Conservation (phyloP, 2,329 filamentous ascomycete genomes). For the Blastomyces gilchristii region DNA sequence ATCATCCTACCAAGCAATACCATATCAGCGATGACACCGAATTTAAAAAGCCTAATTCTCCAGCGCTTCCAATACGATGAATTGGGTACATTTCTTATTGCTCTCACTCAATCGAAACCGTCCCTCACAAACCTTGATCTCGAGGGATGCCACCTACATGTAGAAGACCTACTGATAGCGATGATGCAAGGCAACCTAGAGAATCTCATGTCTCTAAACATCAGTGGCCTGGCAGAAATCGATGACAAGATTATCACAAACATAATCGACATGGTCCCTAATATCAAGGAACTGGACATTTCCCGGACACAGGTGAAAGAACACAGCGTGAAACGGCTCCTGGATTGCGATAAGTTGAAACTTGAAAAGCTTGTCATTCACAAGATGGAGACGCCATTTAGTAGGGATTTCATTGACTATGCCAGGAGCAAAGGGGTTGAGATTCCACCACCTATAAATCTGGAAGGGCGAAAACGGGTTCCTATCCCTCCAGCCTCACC, state of each 20-base stretch:
- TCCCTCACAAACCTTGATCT: conserved; percentile 22
- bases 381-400: conserved; percentile 5
- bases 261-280: conserved; percentile 19
- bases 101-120: conserved; percentile 14
- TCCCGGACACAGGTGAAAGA: conserved; percentile 29
- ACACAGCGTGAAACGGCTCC: conserved; percentile 25
- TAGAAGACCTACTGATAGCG: conserved; percentile 13
- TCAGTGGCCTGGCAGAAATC: conserved; percentile 21
- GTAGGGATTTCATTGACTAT: conserved; percentile 14
- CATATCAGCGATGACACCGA: conserved; percentile 17
- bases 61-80: not conserved
- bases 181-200: conserved; percentile 14
- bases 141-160: conserved; percentile 21
- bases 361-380: conserved; percentile 13
- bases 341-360: conserved; percentile 13
- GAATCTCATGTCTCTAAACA: conserved; percentile 23
- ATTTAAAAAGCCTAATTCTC: conserved; percentile 23
- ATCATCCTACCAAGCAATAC: conserved; percentile 1
- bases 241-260: conserved; percentile 19
- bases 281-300: conserved; percentile 27
- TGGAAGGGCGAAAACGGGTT: not conserved
- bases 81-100: not conserved
- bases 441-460: conserved; percentile 6
- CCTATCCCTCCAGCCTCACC: not conserved
- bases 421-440: conserved; percentile 11